Evolutionary conservation across 1,284 basidiomycete species (phyloP), one percentile per base, ranked within the genome.

Genomic region (Somion occarium): DNA sequence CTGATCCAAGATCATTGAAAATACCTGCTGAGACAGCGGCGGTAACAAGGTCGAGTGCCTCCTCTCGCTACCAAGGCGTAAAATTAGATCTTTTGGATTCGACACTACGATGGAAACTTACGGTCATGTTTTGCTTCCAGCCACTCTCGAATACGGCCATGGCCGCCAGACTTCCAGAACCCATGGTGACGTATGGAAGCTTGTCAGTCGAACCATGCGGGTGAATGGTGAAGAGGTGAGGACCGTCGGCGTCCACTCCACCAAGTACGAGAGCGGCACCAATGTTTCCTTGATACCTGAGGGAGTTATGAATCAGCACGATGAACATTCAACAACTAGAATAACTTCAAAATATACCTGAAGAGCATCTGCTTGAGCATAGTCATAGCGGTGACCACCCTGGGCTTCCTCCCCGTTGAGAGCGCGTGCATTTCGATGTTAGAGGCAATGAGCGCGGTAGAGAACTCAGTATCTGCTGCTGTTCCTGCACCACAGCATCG

Each of bases 181-280:
- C 97, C 96, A 99, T 99, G 0, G 97, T 98, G 26, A 99, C 96
- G 63, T 98, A 99, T 0, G 97, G 97, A 27, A 99, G 78, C 71
- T 99, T 99, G 73, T 99, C 97, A 0, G 97, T 98, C 15, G 93
- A 96, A 5, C 97, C 97, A 70, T 99, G 96, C 1, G 97, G 95
- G 55, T 90, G 86, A 56, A 99, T 88, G 11, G 96, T 98, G 74
- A 98, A 99, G 5, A 99, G 84, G 57, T 99, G 93, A 3, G 95
- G 82, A 5, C 97, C 97, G 1, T 92, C 93, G 3, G 82, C 67
- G 69, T 99, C 97, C 25, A 97, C 93, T 34, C 97, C 96, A 0
- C 95, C 96, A n/a, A 99, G 81, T 9, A 99, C 96, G 39, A 99
- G 85, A 13, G 96, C 93, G 0, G 97, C 96, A 43, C 96, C 96